A percentile compares a stretch with the other conserved stretches of the same genome.
Conservation (phyloP, 768 basidiomycete genomes). For the Sarcodon aspratus region DNA sequence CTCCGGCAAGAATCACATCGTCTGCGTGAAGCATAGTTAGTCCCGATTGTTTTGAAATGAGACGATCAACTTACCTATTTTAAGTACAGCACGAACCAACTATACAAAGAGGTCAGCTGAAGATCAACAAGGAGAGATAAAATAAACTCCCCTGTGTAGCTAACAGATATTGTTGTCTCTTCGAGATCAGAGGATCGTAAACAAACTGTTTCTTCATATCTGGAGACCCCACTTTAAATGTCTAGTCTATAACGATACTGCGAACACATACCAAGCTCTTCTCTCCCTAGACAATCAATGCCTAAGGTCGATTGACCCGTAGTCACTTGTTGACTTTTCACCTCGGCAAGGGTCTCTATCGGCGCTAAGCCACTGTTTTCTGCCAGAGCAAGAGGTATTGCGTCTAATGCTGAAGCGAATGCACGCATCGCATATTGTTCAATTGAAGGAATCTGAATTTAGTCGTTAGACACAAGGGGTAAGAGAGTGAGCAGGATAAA, state of each 20-base stretch:
- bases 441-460: conserved; percentile 75
- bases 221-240: conserved; percentile 18
- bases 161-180: conserved; percentile 91
- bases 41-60: conserved; percentile 1
- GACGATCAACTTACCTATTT: conserved; percentile 54
- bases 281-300: conserved; percentile 83
- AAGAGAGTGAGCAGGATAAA: conserved; percentile 5
- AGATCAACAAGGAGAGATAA: conserved; percentile 1
- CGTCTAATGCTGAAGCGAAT: conserved; percentile 91
- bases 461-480: conserved; percentile 1
- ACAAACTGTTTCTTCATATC: conserved; percentile 98
- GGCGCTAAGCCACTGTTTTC: conserved; percentile 97
- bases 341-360: conserved; percentile 92
- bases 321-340: conserved; percentile 85
- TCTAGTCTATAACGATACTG: background rate
- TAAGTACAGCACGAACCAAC: conserved; percentile 80
- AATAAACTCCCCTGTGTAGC: conserved; percentile 72
- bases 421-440: conserved; percentile 99
- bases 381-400: conserved; percentile 91
- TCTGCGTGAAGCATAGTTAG: conserved; percentile 28
- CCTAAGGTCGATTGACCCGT: conserved; percentile 82
- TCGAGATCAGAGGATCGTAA: conserved; percentile 94
- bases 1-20: conserved; percentile 68
- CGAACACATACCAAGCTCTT: conserved; percentile 63
- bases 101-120: conserved; percentile 15